Base-by-base conservation (phyloP, 1,284 basidiomycete genomes). In the Rhodotorula sp. region DNA sequence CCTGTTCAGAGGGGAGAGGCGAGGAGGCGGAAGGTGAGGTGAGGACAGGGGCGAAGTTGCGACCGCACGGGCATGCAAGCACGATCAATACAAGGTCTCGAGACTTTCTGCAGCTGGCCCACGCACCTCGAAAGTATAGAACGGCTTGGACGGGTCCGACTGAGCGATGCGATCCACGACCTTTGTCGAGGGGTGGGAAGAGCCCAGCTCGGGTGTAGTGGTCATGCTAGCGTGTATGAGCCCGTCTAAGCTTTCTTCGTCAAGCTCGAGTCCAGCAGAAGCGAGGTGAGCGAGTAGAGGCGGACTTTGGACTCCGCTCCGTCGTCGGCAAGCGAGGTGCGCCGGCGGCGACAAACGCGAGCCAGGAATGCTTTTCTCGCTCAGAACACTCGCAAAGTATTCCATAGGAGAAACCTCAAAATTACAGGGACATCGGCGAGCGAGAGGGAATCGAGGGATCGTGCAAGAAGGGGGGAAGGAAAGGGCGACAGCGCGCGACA, bases 121-220 rank as follows among this genome's bases (percentile, higher is more conserved):
- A 34, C 69, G 56, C 28, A 75, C 75, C 60, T 77, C 76, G 65
- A 77, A 77, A 8, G 76, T 77, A 59, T 77, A 77, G 70, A 67
- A 76, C 18, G 73, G 74, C 44, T 55, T 53, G 30, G 70, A 64
- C 10, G 52, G 64, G 13, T 55, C 59, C 28, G 70, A 48, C 10
- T 53, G 47, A 30, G 64, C 61, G 48, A 77, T 71, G 20, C 68
- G 64, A 34, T 63, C 53, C 22, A 68, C 74, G 16, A 76, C 70
- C 55, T 62, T 56, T 34, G 66, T 61, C 47, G 57, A 47, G 34
- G 46, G 37, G 34, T 40, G 34, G 20, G 61, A 62, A 44, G 63
- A 62, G 5, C 68, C 64, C 40, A 70, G 58, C 47, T 70, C 68
- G 4, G 68, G 68, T 0, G 68, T 70, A 8, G 58, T 64, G 16